Conservation (phyloP, 345 rosid species). For the Mallotus nudiflorus region DNA sequence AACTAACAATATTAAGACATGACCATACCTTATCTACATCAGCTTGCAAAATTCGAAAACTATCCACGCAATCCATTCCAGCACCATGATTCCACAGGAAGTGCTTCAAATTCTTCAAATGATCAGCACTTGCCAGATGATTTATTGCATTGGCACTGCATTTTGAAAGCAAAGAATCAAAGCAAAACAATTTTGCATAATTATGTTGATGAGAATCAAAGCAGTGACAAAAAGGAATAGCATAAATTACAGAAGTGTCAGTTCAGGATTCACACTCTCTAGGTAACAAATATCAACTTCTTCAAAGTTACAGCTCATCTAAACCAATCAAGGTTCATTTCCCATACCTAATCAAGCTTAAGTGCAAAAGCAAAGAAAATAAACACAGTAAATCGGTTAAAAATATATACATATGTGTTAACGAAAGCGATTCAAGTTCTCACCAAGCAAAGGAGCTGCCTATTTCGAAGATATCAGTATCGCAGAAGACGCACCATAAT, state of each 20-base stretch:
- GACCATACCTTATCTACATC: slow-evolving; percentile 60
- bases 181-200: slow-evolving; percentile 5
- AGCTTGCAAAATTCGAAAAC: slow-evolving; percentile 52
- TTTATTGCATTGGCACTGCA: slow-evolving; percentile 63
- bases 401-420: background rate
- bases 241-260: too few species aligned
- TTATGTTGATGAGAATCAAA: background rate
- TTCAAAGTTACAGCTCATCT: background rate
- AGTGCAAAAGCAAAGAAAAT: background rate
- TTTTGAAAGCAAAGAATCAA: background rate
- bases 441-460: slow-evolving; percentile 76
- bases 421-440: background rate
- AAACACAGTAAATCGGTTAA: background rate
- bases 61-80: slow-evolving; percentile 52
- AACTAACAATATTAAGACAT: slow-evolving; percentile 1
- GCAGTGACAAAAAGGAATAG: too few species aligned
- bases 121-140: slow-evolving; percentile 66
- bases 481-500: slow-evolving; percentile 89
- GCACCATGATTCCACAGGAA: slow-evolving; percentile 75
- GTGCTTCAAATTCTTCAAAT: slow-evolving; percentile 75
- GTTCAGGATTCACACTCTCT: background rate
- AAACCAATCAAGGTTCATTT: background rate
- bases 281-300: background rate
- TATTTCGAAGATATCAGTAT: slow-evolving; percentile 55
- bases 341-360: background rate